Evolutionary conservation across 176 grass and related monocot species (phyloP), one percentile per base, ranked within the genome.

Genomic region (Elymus sibiricus): DNA sequence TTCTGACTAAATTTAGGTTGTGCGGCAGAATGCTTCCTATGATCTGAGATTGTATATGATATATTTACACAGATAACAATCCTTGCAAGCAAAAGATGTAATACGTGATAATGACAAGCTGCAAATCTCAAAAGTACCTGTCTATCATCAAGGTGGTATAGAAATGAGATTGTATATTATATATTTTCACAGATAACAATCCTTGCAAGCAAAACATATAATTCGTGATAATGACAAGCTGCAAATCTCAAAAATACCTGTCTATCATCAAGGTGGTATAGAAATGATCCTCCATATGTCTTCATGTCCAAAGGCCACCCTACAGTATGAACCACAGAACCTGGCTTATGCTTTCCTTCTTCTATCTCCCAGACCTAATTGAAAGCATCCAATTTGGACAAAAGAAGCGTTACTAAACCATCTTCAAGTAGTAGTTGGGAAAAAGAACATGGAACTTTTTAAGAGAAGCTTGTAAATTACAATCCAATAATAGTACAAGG

Each of bases 361-460:
- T 95, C 90, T 82, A 98, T 95, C 86, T 98, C 94, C 94, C 97
- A 98, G 34, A 98, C 87, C 96, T 98, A 84, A 86, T 85, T 55
- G 74, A 65, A 35, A 53, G 80, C 34, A 74, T 32, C 11, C 74
- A 83, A 25, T 79, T 64, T 21, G 58, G 66, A 55, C 10, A 29
- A 53, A 59, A 10, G 55, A 56, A 22, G 42, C 21, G 35, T 83
- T 40, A 78, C 11, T 75, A 72, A 74, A 21, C 70, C 64, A 73
- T 69, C 16, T 22, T 56, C 14, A 75, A 37, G 10, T 58, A 37
- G 58, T 68, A 29, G 51, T 74, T 24, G 12, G 46, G 5, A 19
- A 42, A 74, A 84, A 31, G 11, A 13, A 78, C 15, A 26, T 19
- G 15, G 7, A 81, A 11, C 6, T 15, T 68, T 43, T 40, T 5